A percentile compares a stretch with the other conserved stretches of the same genome.
These are phyloP conservation scores for Xylaria sp. DNA, from an alignment of 2,329 filamentous ascomycete genomes.

Conservation along the genomic window DNA sequence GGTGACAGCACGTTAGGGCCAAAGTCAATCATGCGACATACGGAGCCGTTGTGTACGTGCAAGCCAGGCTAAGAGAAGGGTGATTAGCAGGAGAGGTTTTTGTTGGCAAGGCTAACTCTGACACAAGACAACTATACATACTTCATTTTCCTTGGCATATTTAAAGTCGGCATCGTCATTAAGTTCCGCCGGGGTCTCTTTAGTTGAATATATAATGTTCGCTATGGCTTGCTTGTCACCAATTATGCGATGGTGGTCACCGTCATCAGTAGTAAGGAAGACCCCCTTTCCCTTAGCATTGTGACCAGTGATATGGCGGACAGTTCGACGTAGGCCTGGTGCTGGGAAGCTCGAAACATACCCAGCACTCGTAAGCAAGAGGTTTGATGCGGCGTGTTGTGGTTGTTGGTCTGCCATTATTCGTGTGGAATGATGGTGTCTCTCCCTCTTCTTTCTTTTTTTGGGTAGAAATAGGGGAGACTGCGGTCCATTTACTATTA, in stretches of 20 bases:
- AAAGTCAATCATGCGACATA: constrained; percentile 41
- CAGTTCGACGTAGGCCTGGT: constrained; percentile 30
- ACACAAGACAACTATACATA: not conserved
- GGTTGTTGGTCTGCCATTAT: not conserved
- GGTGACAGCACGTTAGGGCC: constrained; percentile 27
- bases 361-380: constrained; percentile 4
- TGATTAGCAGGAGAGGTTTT: not conserved
- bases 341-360: constrained; percentile 29
- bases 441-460: not conserved
- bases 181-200: constrained; percentile 40
- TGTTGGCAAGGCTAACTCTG: not conserved
- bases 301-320: constrained; percentile 40
- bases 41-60: constrained; percentile 24
- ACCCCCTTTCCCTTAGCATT: constrained; percentile 40
- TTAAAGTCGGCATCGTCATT: constrained; percentile 41
- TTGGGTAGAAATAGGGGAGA: not conserved
- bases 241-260: constrained; percentile 44
- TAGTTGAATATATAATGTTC: constrained; percentile 47
- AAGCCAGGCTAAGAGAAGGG: not conserved
- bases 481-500: not conserved
- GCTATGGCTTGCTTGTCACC: constrained; percentile 42
- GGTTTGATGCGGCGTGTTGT: not conserved
- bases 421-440: not conserved
- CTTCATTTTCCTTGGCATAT: constrained; percentile 30
- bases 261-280: constrained; percentile 44